phyloP scores from a whole-genome alignment of 257 asterid genomes.

The Asclepias syriaca region DNA sequence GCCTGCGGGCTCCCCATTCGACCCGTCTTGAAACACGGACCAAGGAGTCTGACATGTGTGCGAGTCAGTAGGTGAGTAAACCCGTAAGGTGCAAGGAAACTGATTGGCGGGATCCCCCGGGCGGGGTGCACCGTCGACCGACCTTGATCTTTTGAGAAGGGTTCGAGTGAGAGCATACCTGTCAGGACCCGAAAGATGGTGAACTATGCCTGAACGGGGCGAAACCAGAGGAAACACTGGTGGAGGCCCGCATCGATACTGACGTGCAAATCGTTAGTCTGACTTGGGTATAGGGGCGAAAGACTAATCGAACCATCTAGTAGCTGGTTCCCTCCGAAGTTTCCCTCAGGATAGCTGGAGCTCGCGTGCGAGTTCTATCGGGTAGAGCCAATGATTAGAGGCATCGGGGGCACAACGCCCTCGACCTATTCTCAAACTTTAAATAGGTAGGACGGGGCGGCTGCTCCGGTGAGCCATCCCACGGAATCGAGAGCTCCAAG shows the following conservation, averaged over 20 bases:
- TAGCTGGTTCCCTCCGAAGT: conserved; percentile 40
- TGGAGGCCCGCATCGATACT: conserved; percentile 12
- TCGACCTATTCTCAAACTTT: conserved; percentile 26
- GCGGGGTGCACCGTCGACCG: not conserved
- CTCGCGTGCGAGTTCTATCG: conserved; percentile 30
- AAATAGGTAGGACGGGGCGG: conserved; percentile 15
- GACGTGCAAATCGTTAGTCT: too few species aligned
- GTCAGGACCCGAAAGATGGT: conserved; percentile 27
- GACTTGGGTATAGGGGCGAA: conserved; percentile 31
- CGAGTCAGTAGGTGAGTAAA: conserved; percentile 4
- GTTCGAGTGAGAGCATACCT: conserved; percentile 10
- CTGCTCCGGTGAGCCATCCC: not conserved
- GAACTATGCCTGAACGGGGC: conserved; percentile 43
- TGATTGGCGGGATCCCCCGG: too few species aligned
- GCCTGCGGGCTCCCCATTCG: not conserved
- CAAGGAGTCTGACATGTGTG: conserved; percentile 8
- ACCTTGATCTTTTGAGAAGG: not conserved
- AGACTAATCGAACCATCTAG: conserved; percentile 48
- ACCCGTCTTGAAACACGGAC: conserved; percentile 8
- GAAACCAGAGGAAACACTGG: not conserved
- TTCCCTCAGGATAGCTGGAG: conserved; percentile 32
- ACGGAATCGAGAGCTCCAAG: conserved; percentile 7
- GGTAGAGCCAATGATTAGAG: conserved; percentile 16
- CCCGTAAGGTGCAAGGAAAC: not conserved
- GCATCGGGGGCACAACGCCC: conserved; percentile 29